These are phyloP conservation scores for Echeveria elegans DNA, from an alignment of 164 flowering plant species.

Conservation along the genomic window DNA sequence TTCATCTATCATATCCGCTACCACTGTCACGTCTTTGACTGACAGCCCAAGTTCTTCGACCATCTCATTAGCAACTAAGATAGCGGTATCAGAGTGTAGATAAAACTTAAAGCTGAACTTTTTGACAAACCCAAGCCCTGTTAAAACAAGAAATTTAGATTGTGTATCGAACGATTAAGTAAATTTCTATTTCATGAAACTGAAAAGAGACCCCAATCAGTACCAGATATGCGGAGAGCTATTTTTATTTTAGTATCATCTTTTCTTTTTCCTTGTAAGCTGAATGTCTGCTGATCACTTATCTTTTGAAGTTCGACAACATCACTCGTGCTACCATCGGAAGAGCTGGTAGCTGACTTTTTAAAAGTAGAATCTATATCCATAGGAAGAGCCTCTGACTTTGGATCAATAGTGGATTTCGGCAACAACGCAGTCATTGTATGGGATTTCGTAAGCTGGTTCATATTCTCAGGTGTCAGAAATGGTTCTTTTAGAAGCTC, in stretches of 20 bases:
- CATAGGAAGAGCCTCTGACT: not conserved
- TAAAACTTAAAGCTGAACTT: conserved; percentile 4
- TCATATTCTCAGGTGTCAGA: not conserved
- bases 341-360: not conserved
- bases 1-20: conserved; percentile 6
- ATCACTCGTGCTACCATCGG: not conserved
- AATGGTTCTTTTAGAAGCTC: not conserved
- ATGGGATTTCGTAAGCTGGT: not conserved
- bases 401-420: not conserved
- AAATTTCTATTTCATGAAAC: not conserved
- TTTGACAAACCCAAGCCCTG: not conserved
- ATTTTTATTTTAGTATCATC: not conserved
- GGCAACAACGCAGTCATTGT: not conserved
- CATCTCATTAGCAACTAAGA: conserved; percentile 7
- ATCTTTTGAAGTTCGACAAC: conserved; percentile 1
- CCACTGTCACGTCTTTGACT: not conserved
- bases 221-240: conserved; percentile 1
- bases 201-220: not conserved
- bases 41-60: conserved; percentile 7
- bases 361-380: conserved; percentile 1
- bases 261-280: conserved; percentile 4
- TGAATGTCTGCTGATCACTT: not conserved
- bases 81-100: conserved; percentile 5
- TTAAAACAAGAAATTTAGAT: not conserved
- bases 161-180: not conserved